Evolutionary conservation across 768 basidiomycete species (phyloP).

Genomic region (Mycena chlorophos): DNA sequence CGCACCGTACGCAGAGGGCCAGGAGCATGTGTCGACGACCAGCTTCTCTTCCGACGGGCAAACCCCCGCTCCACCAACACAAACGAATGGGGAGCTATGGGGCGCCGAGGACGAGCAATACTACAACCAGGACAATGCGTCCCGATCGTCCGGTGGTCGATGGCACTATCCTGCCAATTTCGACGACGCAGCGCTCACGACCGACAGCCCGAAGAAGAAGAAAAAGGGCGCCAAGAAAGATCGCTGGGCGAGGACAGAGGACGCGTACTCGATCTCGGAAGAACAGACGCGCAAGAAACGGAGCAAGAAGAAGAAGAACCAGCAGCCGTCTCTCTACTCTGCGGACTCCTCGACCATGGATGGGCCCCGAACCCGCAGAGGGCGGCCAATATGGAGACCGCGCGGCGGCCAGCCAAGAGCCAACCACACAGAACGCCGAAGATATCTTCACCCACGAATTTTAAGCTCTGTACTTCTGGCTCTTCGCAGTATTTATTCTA

Average conservation of each 20-base stretch:
- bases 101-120: constrained; percentile 72
- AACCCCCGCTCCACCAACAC: constrained; percentile 31
- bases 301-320: constrained; percentile 61
- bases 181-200: constrained; percentile 54
- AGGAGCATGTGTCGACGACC: constrained; percentile 51
- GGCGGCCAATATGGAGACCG: constrained; percentile 62
- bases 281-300: constrained; percentile 49
- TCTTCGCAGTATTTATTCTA: neutral
- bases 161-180: constrained; percentile 91
- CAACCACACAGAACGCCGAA: constrained; percentile 34
- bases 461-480: constrained; percentile 30
- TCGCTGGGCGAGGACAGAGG: constrained; percentile 83
- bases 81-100: constrained; percentile 65
- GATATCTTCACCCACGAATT: constrained; percentile 70
- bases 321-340: constrained; percentile 41
- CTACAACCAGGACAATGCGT: constrained; percentile 51
- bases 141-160: constrained; percentile 51
- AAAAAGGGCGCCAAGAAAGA: constrained; percentile 84
- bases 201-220: constrained; percentile 47
- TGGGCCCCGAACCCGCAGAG: constrained; percentile 43
- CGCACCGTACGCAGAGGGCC: constrained; percentile 78
- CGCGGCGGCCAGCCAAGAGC: constrained; percentile 22
- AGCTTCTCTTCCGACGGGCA: constrained; percentile 39
- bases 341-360: constrained; percentile 45
- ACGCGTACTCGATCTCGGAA: constrained; percentile 66